Evolutionary conservation across 202 grass and related monocot genomes (phyloP).

Genomic region (Tripidium arundinaceum): DNA sequence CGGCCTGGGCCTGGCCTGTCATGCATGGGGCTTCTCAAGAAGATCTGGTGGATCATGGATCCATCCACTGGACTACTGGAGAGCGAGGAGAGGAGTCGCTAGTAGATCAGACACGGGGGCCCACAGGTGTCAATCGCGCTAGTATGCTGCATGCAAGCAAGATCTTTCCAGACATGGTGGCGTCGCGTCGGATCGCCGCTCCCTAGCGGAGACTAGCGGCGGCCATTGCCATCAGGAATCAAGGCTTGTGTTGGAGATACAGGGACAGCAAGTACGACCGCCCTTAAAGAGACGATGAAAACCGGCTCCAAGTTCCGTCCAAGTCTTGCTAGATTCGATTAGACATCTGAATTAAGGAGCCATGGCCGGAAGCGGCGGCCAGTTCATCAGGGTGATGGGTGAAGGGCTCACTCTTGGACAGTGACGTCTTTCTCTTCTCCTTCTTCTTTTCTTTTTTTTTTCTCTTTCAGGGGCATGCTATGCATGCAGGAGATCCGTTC

Average conservation of each 20-base stretch:
- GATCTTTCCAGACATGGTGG: conserved; percentile 7
- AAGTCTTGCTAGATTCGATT: background rate
- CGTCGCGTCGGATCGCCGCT: conserved; percentile 13
- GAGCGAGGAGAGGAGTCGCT: no score
- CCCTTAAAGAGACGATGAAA: background rate
- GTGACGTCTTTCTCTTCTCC: background rate
- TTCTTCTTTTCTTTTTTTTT: no score
- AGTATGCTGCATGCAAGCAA: background rate
- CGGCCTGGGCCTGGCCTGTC: background rate
- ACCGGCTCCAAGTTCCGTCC: background rate
- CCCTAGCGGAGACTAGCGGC: no score
- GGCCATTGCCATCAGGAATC: conserved; percentile 8
- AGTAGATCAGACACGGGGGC: background rate
- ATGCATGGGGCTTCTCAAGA: background rate
- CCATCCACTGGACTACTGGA: background rate
- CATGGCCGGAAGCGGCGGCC: background rate
- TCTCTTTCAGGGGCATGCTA: background rate
- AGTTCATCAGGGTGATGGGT: background rate
- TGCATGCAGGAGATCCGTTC: background rate
- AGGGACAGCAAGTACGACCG: background rate
- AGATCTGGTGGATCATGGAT: background rate
- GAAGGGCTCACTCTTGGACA: background rate
- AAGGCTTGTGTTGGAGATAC: background rate
- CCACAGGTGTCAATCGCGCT: background rate
- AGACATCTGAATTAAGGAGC: background rate